Conservation (phyloP, 768 basidiomycete genomes). For the Chlorophyllum brunneum region DNA sequence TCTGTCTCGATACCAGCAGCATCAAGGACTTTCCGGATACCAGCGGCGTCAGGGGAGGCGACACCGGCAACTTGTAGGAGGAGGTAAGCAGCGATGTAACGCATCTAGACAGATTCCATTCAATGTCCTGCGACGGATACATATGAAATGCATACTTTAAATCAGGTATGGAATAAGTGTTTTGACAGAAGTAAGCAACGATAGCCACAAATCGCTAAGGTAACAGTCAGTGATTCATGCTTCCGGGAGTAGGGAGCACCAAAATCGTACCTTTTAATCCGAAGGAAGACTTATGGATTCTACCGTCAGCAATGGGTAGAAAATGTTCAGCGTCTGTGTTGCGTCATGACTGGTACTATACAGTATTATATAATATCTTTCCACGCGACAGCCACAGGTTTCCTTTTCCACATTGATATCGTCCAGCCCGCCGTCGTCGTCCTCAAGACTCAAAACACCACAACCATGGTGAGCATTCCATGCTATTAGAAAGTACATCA, state of each 20-base stretch:
- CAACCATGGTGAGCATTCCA: conserved; percentile 36
- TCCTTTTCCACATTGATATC: conserved; percentile 27
- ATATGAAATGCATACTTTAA: conserved; percentile 37
- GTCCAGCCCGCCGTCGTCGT: conserved; percentile 16
- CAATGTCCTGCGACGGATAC: neutral
- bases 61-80: conserved; percentile 96
- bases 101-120: conserved; percentile 53
- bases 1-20: conserved; percentile 90
- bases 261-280: conserved; percentile 74
- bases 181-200: conserved; percentile 36
- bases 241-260: too few species aligned
- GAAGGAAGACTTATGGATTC: conserved; percentile 92
- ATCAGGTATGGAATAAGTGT: conserved; percentile 21
- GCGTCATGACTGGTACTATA: conserved; percentile 41
- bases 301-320: conserved; percentile 42
- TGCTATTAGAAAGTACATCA: conserved; percentile 5
- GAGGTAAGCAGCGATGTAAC: conserved; percentile 93
- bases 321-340: conserved; percentile 15
- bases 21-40: conserved; percentile 83
- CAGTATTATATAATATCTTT: conserved; percentile 47
- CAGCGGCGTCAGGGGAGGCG: conserved; percentile 74
- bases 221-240: conserved; percentile 5
- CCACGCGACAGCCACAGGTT: conserved; percentile 35
- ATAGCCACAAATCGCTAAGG: conserved; percentile 90
- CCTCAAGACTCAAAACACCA: conserved; percentile 21